Evolutionary conservation across 371 early-diverging fungal genomes (phyloP), one percentile per base, ranked within the genome.

Genomic region (Nematocida sp.): DNA sequence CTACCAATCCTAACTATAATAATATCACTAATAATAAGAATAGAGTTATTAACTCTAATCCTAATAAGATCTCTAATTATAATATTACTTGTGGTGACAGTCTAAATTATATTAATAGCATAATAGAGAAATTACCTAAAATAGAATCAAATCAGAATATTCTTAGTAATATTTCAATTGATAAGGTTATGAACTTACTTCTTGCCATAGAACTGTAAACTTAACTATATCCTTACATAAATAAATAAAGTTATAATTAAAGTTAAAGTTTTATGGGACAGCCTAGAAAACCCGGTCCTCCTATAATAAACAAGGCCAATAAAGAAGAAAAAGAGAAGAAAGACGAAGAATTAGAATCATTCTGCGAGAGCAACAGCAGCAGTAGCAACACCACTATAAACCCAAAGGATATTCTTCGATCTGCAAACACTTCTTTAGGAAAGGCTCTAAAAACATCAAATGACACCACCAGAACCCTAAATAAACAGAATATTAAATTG

Each of bases 401-500:
- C n/a, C n/a, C n/a, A n/a, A n/a, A n/a, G 15, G 52, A 70, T 23
- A 70, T 61, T 15, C 13, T 70, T 5, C 40, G 47, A 15, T 17
- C 32, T 15, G 74, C 74, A 40, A 70, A 70, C 58, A 58, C 38
- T 21, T 25, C 32, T 49, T 38, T 70, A 1, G 74, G 67, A 1
- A 49, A 61, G 1, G 45, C 74, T 5, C 11, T 70, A 27, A 29
- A 35, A 41, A 70, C 55, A 60, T 57, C 74, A 19, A 25, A 57
- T 13, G 62, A 70, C 29, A 70, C 74, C 11, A 70, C 45, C 32
- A 70, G 60, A 23, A 46, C 60, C 17, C 58, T 70, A 5, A 49
- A 46, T 5, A 57, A 47, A 13, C 74, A 70, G 47, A 61, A 53
- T 27, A 11, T 40, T 2, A 43, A 15, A 0, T 25, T 70, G 19